Conservation (phyloP, 345 rosid species). For the Salix dunnii region DNA sequence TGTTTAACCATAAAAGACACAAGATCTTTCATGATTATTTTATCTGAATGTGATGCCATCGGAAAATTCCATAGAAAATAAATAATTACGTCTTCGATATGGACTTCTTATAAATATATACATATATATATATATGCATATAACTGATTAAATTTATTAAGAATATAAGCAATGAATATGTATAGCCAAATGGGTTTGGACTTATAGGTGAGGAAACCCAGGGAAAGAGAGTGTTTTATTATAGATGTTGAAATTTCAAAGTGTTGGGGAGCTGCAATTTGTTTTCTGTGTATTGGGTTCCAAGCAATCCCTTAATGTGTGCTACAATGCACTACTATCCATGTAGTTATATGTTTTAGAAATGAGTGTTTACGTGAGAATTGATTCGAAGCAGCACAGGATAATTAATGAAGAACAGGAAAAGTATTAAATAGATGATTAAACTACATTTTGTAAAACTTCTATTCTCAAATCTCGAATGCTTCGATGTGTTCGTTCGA, state of each 20-base stretch:
- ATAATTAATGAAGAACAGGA: conserved; percentile 3
- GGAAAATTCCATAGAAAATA: no score
- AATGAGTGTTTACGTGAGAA: conserved; percentile 5
- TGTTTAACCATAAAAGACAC: no score
- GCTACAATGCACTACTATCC: conserved; percentile 48
- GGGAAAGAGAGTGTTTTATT: conserved; percentile 9
- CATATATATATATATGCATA: no score
- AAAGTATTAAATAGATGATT: background rate
- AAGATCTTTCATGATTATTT: no score
- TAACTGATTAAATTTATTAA: no score
- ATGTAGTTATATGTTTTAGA: conserved; percentile 28
- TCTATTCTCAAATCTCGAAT: conserved; percentile 52
- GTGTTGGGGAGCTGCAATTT: conserved; percentile 26
- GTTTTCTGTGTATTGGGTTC: conserved; percentile 22
- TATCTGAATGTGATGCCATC: no score
- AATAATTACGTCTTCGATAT: no score
- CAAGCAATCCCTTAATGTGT: conserved; percentile 40
- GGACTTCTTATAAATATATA: no score
- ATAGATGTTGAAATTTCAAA: conserved; percentile 32
- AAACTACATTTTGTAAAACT: conserved; percentile 21
- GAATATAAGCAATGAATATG: no score
- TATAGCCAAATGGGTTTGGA: conserved; percentile 1
- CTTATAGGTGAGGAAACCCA: conserved; percentile 33
- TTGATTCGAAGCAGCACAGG: background rate
- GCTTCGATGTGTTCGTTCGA: conserved; percentile 5